phyloP scores from a whole-genome alignment of 2,329 filamentous ascomycete genomes.

The Rutstroemia sp. region DNA sequence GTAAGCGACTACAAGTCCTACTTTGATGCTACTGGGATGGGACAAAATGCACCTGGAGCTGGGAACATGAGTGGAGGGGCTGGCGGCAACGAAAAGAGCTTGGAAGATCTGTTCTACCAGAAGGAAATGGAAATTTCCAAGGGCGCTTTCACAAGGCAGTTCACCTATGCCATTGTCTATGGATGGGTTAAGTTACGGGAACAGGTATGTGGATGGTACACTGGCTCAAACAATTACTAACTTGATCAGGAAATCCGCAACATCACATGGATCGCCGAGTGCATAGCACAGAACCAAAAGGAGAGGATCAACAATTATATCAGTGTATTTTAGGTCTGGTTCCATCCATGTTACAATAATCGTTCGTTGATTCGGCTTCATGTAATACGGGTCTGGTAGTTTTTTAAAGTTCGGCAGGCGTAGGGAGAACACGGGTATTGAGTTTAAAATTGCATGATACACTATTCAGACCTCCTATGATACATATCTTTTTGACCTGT shows the following conservation, averaged over 20 bases:
- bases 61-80: constrained; percentile 80
- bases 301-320: constrained; percentile 98
- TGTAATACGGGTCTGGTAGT: constrained; percentile 18
- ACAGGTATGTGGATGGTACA: constrained; percentile 57
- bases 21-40: constrained; percentile 84
- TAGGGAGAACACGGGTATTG: constrained; percentile 21
- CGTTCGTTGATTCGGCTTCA: constrained; percentile 10
- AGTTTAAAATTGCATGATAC: constrained; percentile 18
- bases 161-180: constrained; percentile 91
- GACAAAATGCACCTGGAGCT: constrained; percentile 62
- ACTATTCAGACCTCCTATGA: constrained; percentile 19
- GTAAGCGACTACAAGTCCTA: constrained; percentile 91
- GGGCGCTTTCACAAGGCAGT: constrained; percentile 89
- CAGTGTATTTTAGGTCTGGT: constrained; percentile 70
- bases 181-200: constrained; percentile 97
- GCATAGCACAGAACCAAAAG: constrained; percentile 99
- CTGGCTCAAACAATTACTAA: constrained; percentile 28
- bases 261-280: constrained; percentile 99
- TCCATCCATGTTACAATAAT: constrained; percentile 12
- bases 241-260: constrained; percentile 84
- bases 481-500: constrained; percentile 1
- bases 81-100: constrained; percentile 75
- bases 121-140: constrained; percentile 99
- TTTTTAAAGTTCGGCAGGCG: constrained; percentile 22
- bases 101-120: constrained; percentile 98